These are phyloP conservation scores for Aegilops bicornis DNA, from an alignment of 176 grass and related monocot genomes.

Conservation along the genomic window DNA sequence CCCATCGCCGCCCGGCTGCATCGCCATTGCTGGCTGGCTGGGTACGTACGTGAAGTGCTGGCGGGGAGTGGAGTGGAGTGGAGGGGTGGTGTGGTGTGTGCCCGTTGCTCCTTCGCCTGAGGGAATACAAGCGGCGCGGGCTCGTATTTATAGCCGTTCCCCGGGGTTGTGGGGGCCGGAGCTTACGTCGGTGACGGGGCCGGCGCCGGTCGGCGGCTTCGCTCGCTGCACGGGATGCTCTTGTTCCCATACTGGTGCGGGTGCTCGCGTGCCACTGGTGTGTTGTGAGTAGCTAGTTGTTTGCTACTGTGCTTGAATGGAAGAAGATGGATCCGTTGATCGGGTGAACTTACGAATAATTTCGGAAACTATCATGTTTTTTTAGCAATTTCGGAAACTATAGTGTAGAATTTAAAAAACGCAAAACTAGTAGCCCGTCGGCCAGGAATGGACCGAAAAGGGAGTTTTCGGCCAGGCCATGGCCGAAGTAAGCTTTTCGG, in stretches of 20 bases:
- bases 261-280: background rate
- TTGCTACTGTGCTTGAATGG: background rate
- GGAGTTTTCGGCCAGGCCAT: too few species aligned
- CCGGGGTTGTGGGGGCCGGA: conserved; percentile 14
- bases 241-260: background rate
- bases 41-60: background rate
- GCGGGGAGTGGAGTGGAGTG: background rate
- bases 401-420: too few species aligned
- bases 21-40: conserved; percentile 28
- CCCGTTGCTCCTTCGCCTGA: background rate
- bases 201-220: background rate
- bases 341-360: background rate
- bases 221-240: background rate
- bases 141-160: conserved; percentile 33
- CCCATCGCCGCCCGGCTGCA: conserved; percentile 16
- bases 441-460: too few species aligned
- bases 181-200: conserved; percentile 14
- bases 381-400: too few species aligned
- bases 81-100: background rate
- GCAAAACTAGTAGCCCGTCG: too few species aligned
- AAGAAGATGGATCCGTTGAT: background rate
- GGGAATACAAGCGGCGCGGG: background rate
- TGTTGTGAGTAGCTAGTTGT: background rate
- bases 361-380: too few species aligned
- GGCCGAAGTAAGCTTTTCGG: too few species aligned